Evolutionary conservation across 176 grass and related monocot genomes (phyloP), one percentile per base, ranked within the genome.

Genomic region (Oryza brachyantha): DNA sequence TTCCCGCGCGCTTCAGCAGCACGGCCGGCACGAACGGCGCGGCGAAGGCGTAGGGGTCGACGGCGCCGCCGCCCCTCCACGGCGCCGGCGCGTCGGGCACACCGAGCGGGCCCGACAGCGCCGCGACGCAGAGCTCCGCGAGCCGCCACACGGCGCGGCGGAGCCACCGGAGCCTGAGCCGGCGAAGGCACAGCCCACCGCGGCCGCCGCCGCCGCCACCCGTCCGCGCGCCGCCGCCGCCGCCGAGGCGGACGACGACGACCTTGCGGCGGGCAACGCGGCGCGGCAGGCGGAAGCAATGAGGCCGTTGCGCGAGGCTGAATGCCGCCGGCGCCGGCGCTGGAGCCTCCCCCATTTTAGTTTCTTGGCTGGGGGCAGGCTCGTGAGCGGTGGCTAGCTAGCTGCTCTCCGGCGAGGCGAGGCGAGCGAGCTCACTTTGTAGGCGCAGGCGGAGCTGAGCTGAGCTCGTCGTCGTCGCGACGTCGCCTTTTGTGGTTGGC

Each of bases 11-110:
- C 32, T 40, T 29, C 42, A 65, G n/a, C 42, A 75, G 71, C 22
- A 74, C 72, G 87, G 79, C 82, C 45, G 70, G 73, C 42, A 92
- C 35, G 64, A 92, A 92, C 9, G 90, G 90, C 42, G 86, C 80
- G 8, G 83, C 80, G 64, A 86, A 92, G 48, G 48, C 48, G 77
- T 54, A 86, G 22, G 86, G 67, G 72, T 88, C 75, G 0, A 89
- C 43, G 48, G 16, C 46, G 46, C 2, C 48, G 46, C 46, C 46
- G 37, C 75, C 75, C 7, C 48, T 19, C 77, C 70, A 79, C 67
- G 90, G 48, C 43, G 19, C 39, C 55, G 73, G 43, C 2, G 48
- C 68, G 37, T 62, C 25, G 57, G 59, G 11, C 16, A 2, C 64
- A 9, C 48, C 43, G 5, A 66, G 71, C 11, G 68, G 74, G 0